Base-by-base conservation (phyloP, 768 basidiomycete genomes). In the Basidioascus undulatus region DNA sequence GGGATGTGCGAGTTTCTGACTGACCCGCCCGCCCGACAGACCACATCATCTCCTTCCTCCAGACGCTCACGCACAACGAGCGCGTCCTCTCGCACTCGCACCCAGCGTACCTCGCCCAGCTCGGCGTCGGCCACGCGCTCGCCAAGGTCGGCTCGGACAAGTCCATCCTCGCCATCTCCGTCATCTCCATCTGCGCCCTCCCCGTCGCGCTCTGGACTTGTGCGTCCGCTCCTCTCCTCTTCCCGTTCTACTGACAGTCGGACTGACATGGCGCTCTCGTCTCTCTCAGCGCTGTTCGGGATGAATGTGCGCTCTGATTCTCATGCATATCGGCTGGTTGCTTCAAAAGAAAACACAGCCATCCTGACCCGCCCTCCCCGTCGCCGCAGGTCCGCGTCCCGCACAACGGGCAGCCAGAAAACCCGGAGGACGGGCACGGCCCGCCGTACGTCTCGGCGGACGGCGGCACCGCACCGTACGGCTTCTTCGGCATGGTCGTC, bases 1-100 rank as follows among this genome's bases (percentile, higher is more conserved):
- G 15, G 5, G 39, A n/a, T 6, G 6, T 31, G 13, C 8, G 5
- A 3, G 19, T 5, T 9, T 9, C 9, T 15, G 28, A 15, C 28
- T 30, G 28, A 30, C 28, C 15, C 12, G 15, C 1, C 16, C 20
- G 31, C 8, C 9, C 12, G 34, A 19, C 37, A 86, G 86, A 94
- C 58, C 87, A 94, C 55, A 83, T 92, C 48, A 57, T 86, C 19
- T 73, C 80, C 3, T 61, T 94, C 42, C 81, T 87, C 51, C 76
- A 81, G 50, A 70, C 79, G 2, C 66, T 94, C 42, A 65, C 61
- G 10, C 77, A 89, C 57, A 82, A 80, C 58, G 84, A 94, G 53
- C 75, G 76, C 24, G 76, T 84, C 60, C 64, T 94, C 37, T 74
- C 75, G 47, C 75, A 87, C 48, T 77, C 78, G 15, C 81, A 87